Evolutionary conservation across 2,329 filamentous ascomycete genomes (phyloP), one percentile per base, ranked within the genome.

Genomic region (Fusarium tuaranense): DNA sequence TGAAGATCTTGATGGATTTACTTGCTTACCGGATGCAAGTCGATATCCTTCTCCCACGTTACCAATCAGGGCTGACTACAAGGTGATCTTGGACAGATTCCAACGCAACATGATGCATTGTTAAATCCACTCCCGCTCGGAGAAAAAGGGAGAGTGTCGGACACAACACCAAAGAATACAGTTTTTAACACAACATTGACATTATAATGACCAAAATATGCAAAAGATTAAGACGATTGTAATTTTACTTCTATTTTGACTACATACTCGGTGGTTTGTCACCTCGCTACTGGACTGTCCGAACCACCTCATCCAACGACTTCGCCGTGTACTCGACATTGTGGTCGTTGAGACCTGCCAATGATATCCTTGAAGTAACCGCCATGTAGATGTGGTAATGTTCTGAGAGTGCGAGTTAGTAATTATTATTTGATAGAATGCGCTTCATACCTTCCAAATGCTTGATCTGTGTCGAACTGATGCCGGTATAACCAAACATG

Each of bases 401-500:
- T 4, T 78, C 82, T 83, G 78, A 4, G 7, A 38, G 2, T 2
- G 1, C 2, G 2, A 1, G 27, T 76, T 9, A 76, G 63, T 9
- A 7, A n/a, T 7, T 0, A 0, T 0, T 16, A 2, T 7, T 3
- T 10, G 0, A 2, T 0, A 7, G 5, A 0, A 2, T 0, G 0
- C 0, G 7, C 1, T 0, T 60, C 80, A 64, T 75, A 81, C 81
- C 78, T 77, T 82, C 80, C 0, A 83, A 69, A 1, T 72, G 68
- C 5, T 71, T 70, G 10, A 90, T 87, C 72, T 90, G 88, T 5
- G 80, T 69, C 68, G 87, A 84, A 6, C 71, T 85, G 69, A 91
- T 80, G 0, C 88, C 89, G 0, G 87, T 88, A 67, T 82, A 84
- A 0, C 80, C 81, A 73, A 85, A 85, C 83, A 85, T 85, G 32